Conservation (phyloP, 306 rosid genomes). For the Leucaena leucocephala region DNA sequence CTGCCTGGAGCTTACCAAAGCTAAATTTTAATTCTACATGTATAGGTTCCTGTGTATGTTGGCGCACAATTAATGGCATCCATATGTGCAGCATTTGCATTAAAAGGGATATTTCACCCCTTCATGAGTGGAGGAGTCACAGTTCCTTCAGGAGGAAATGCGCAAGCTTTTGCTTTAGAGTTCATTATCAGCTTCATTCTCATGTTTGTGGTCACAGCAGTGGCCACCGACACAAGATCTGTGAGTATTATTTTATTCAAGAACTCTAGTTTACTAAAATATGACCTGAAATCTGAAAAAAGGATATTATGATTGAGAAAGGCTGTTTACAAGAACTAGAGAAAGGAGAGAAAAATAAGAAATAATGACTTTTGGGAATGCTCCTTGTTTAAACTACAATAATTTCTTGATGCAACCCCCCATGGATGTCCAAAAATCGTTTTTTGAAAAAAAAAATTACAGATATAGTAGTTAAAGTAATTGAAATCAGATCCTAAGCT, state of each 20-base stretch:
- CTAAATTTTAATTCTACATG: neutral
- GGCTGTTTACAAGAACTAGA: no score
- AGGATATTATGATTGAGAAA: neutral
- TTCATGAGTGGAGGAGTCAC: conserved; percentile 83
- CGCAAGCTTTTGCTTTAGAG: conserved; percentile 81
- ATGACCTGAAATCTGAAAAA: neutral
- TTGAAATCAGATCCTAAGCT: neutral
- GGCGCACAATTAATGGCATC: conserved; percentile 77
- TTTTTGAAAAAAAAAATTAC: neutral
- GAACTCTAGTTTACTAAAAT: conserved; percentile 13
- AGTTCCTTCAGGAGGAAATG: conserved; percentile 72
- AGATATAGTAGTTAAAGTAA: neutral
- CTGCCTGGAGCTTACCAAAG: neutral
- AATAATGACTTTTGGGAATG: neutral
- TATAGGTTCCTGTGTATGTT: conserved; percentile 78
- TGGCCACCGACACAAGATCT: conserved; percentile 88
- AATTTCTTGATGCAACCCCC: conserved; percentile 27
- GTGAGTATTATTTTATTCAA: conserved; percentile 49
- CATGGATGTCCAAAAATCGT: conserved; percentile 4
- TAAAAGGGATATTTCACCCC: conserved; percentile 74
- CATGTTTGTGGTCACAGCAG: conserved; percentile 92
- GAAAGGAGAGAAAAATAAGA: neutral
- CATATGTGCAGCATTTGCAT: conserved; percentile 66
- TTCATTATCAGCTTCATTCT: conserved; percentile 81
- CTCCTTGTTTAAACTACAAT: neutral